Evolutionary conservation across 495 filamentous ascomycete species (phyloP).

Genomic region (Trichoderma virens): DNA sequence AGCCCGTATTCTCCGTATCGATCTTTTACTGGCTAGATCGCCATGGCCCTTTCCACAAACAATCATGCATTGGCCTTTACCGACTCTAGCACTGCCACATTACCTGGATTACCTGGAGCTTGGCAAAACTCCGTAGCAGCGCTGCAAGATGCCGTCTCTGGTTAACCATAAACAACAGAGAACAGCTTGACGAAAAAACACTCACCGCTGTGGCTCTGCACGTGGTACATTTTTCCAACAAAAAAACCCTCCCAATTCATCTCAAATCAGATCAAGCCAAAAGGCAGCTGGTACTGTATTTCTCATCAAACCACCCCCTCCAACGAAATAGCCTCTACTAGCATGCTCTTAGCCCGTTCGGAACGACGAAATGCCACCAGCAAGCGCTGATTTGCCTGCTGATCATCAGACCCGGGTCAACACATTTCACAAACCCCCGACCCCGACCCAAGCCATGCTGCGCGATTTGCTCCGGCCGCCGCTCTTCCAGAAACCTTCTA

Average conservation of each 20-base stretch:
- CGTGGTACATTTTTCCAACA: neutral
- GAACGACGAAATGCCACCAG: neutral
- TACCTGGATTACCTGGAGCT: neutral
- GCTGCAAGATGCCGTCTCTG: too few species aligned
- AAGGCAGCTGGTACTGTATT: too few species aligned
- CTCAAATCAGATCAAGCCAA: too few species aligned
- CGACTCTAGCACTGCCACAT: neutral
- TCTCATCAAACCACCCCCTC: too few species aligned
- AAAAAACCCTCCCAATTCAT: too few species aligned
- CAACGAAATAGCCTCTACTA: neutral
- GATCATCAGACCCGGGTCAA: neutral
- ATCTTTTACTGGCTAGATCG: too few species aligned
- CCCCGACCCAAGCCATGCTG: neutral
- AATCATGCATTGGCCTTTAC: neutral
- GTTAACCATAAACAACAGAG: too few species aligned
- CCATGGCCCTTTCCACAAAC: too few species aligned
- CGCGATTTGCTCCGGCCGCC: slow-evolving; percentile 1
- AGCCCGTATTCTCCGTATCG: neutral
- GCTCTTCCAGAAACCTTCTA: slow-evolving; percentile 2
- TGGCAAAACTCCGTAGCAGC: neutral
- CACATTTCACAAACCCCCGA: too few species aligned
- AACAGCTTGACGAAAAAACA: neutral
- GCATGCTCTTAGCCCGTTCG: neutral
- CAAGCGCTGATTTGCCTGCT: slow-evolving; percentile 3
- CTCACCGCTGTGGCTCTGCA: neutral